Evolutionary conservation across 1,284 basidiomycete species (phyloP), one percentile per base, ranked within the genome.

Genomic region (Malassezia furfur): DNA sequence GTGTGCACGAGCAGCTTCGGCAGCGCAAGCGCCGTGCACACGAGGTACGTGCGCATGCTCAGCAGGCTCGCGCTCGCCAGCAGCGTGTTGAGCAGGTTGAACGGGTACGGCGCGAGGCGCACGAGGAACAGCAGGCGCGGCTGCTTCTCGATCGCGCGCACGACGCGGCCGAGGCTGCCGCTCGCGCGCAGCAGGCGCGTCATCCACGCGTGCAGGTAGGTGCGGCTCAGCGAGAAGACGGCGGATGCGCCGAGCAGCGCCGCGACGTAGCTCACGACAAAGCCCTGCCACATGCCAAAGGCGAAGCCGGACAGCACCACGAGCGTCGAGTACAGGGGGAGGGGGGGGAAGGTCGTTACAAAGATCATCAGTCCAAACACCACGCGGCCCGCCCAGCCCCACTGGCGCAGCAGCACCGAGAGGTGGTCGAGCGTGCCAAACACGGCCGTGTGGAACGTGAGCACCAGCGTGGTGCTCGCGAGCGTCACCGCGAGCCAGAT

Each of bases 1-100:
- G 86, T 87, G 78, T 90, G 88, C 51, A 90, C 81, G 75, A 88
- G 83, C 63, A 90, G 82, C 76, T 90, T 90, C 80, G 86, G 83
- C 51, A 90, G 80, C 35, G 85, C 86, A 31, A 88, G 79, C 5
- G 84, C 87, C 8, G 87, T 90, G 77, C 86, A 88, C 45, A 81
- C 68, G 28, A 83, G 81, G 76, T 88, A 90, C 10, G 86, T 88
- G 60, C 80, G 80, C 64, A 89, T 78, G 10, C 83, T 84, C 62
- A 90, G 81, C n/a, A 84, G 83, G n/a, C 84, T 84, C 12, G 86
- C 83, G n/a, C 86, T 85, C 2, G 87, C 87, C 34, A 90, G 81
- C 40, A 90, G 81, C 65, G 85, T 87, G 77, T 90, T 90, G 84
- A 90, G 87, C 68, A 90, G 84, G 76, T 90, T 90, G 78, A 79